A percentile compares a stretch with the other conserved stretches of the same genome.
phyloP scores from a whole-genome alignment of 2,329 filamentous ascomycete species.

The Pseudogymnoascus pannorum region DNA sequence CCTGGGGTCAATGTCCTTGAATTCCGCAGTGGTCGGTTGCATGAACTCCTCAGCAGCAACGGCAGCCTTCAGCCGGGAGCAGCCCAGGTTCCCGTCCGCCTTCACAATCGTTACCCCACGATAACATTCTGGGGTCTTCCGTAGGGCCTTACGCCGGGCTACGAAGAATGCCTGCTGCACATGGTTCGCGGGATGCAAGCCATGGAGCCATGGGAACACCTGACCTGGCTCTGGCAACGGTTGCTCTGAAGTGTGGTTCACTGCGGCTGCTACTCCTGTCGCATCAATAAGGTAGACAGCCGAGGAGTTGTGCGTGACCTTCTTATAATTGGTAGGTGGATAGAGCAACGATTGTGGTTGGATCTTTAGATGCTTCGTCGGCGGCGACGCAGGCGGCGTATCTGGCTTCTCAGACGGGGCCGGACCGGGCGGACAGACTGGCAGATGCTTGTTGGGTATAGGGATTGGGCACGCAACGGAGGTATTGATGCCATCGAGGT shows the following conservation, averaged over 20 bases:
- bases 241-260: slow-evolving; percentile 70
- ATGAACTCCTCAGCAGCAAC: slow-evolving; percentile 77
- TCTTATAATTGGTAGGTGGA: slow-evolving; percentile 59
- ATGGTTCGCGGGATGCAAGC: slow-evolving; percentile 79
- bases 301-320: slow-evolving; percentile 39
- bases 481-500: slow-evolving; percentile 43
- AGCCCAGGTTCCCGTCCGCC: slow-evolving; percentile 69
- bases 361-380: slow-evolving; percentile 45
- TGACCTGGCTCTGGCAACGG: slow-evolving; percentile 76
- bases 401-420: slow-evolving; percentile 46
- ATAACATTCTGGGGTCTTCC: slow-evolving; percentile 67
- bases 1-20: slow-evolving; percentile 75
- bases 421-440: slow-evolving; percentile 79
- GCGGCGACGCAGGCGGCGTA: slow-evolving; percentile 60
- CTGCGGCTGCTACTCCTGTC: slow-evolving; percentile 58
- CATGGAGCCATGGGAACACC: slow-evolving; percentile 96
- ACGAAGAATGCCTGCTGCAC: slow-evolving; percentile 87
- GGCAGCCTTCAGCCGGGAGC: slow-evolving; percentile 76
- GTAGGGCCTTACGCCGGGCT: slow-evolving; percentile 62
- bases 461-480: slow-evolving; percentile 49
- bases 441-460: slow-evolving; percentile 83
- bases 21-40: slow-evolving; percentile 49
- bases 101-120: slow-evolving; percentile 82
- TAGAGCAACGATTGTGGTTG: slow-evolving; percentile 64
- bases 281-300: slow-evolving; percentile 68